Percentiles rank a stretch among this genome's conserved stretches.
These are phyloP conservation scores for Sphaceloma murrayae DNA, from an alignment of 2,329 filamentous ascomycete genomes.

Conservation along the genomic window DNA sequence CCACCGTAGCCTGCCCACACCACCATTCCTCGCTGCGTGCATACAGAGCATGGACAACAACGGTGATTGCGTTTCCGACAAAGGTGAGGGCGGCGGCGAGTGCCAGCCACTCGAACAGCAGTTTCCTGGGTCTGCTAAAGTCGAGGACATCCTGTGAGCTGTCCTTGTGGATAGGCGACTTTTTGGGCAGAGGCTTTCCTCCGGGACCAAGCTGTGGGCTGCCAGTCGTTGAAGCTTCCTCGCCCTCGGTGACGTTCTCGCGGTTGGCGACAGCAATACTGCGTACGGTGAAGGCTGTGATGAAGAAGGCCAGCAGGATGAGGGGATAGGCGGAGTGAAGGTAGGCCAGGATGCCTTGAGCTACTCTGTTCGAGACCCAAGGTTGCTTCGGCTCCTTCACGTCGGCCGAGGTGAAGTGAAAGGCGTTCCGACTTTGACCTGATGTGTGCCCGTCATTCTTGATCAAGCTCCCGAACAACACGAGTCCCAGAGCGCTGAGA, in stretches of 20 bases:
- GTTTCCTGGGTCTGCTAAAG: slow-evolving; percentile 58
- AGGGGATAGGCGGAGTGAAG: slow-evolving; percentile 54
- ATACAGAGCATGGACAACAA: slow-evolving; percentile 64
- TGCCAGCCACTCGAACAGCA: slow-evolving; percentile 66
- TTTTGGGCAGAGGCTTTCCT: slow-evolving; percentile 74
- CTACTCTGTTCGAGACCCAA: slow-evolving; percentile 33
- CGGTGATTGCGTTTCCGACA: slow-evolving; percentile 61
- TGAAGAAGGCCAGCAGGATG: slow-evolving; percentile 54
- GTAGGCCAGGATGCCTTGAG: slow-evolving; percentile 36
- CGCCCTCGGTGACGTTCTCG: slow-evolving; percentile 38
- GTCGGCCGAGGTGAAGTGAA: slow-evolving; percentile 13
- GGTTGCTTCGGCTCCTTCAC: slow-evolving; percentile 18
- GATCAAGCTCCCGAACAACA: slow-evolving; percentile 9
- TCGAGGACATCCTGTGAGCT: slow-evolving; percentile 37
- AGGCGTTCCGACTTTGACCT: neutral
- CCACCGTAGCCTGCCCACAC: slow-evolving; percentile 69
- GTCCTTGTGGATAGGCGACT: slow-evolving; percentile 39
- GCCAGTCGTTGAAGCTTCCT: slow-evolving; percentile 30
- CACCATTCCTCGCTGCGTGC: slow-evolving; percentile 62
- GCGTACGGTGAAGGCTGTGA: slow-evolving; percentile 51
- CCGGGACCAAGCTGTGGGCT: slow-evolving; percentile 61
- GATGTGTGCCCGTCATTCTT: neutral
- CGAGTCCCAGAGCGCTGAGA: slow-evolving; percentile 10
- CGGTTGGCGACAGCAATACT: slow-evolving; percentile 42
- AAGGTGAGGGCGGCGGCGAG: slow-evolving; percentile 64